Evolutionary conservation across 78 protist species (phyloP), one percentile per base, ranked within the genome.

Genomic region (Dictyostelium intermedium): DNA sequence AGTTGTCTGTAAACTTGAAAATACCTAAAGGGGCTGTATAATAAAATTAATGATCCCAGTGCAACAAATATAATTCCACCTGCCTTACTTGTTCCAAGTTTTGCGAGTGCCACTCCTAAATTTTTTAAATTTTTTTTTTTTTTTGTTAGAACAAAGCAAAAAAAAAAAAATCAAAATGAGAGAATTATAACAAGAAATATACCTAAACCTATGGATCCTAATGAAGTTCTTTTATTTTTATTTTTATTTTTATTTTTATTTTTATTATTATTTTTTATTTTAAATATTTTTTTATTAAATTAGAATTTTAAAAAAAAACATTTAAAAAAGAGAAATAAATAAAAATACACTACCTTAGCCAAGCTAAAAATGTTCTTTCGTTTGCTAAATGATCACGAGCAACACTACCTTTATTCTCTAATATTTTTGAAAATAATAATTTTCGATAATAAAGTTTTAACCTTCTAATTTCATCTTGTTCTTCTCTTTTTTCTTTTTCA

Each of bases 381-480:
- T 84, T 84, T 4, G 91, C 91, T 10, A 84, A 47, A 43, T 84
- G 91, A 16, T 84, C 91, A n/a, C 91, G 7, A 23, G 91, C 91
- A n/a, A 45, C 66, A 10, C 43, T n/a, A 35, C 91, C 91, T 45
- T 84, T 84, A 30, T 84, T 84, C 37, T 84, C 91, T 27, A 84
- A 16, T 11, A 84, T 84, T 80, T 84, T 84, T 70, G 81, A 25
- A 45, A 84, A 84, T 27, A 84, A 45, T 84, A 84, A 8, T 27
- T 45, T 35, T 9, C 91, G 47, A 14, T 37, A 80, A 25, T 47
- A 43, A 45, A 34, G 23, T 47, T 25, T 80, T 25, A 45, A 14
- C 5, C 20, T 23, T 27, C 56, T 80, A 9, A 20, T 80, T 80
- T 80, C 37, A 5, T 39, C 27, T n/a, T 41, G 34, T 16, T 45